Evolutionary conservation across 1,284 basidiomycete species (phyloP), one percentile per base, ranked within the genome.

Genomic region (Rugosomyces carneus): DNA sequence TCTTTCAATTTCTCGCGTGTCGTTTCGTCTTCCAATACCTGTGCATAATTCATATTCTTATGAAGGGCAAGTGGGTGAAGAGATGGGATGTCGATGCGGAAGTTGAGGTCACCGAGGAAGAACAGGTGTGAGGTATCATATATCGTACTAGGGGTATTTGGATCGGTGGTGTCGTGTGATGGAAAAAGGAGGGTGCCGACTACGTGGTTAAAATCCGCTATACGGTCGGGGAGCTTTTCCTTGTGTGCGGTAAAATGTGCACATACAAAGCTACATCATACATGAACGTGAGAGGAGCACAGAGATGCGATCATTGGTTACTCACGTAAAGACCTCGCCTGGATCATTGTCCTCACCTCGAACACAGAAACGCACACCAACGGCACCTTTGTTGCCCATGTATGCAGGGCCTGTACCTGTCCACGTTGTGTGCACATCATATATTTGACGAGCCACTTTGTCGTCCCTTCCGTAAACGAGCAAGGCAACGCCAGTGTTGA

Each of bases 341-440:
- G 71, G 56, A 37, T 70, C 68, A 5, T 75, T 79, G 24, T 78
- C 72, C 21, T 70, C 66, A 8, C 66, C 71, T 20, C 73, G 66
- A 19, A 95, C 71, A 35, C 87, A 81, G 61, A 98, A 84, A 38
- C 94, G 76, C 29, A 93, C 75, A 13, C 89, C 94, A 1, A 96
- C 93, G 0, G 90, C 94, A 20, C 92, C 93, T 66, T 99, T 99
- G 70, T 98, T 98, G 9, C 92, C 92, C 88, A 98, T 89, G 53
- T 76, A 88, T 15, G 63, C 70, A 13, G 82, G 84, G 1, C 89
- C 88, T 54, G 75, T 81, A 1, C 86, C 82, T 0, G 82, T 85
- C 86, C 86, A 88, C 45, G 76, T 69, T 18, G 84, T 85, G 57
- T 89, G 75, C 15, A 90, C 79, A 57, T 87, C 79, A 44, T 71